Percentiles rank a stretch among this genome's conserved stretches.
These are phyloP conservation scores for Colletotrichum sp. DNA, from an alignment of 2,329 filamentous ascomycete genomes.

Conservation along the genomic window DNA sequence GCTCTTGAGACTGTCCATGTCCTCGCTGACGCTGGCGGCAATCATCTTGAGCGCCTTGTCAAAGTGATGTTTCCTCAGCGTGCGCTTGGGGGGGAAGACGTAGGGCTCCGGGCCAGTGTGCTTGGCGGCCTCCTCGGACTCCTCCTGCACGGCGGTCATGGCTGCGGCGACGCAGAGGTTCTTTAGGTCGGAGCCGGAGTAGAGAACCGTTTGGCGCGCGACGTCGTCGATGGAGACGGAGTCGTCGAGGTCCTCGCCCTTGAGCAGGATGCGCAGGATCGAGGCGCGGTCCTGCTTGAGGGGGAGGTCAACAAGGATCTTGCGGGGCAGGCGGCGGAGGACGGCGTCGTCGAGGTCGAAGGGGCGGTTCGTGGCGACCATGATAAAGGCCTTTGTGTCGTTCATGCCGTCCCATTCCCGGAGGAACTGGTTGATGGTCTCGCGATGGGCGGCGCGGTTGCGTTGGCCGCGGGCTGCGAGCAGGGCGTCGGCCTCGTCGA, in stretches of 20 bases:
- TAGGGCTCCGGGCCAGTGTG: slow-evolving; percentile 49
- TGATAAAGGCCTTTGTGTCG: slow-evolving; percentile 87
- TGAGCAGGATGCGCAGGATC: slow-evolving; percentile 75
- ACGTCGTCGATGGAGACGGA: slow-evolving; percentile 67
- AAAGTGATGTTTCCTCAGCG: slow-evolving; percentile 75
- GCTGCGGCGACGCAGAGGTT: slow-evolving; percentile 82
- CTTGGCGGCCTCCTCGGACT: slow-evolving; percentile 51
- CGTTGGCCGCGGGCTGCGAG: slow-evolving; percentile 77
- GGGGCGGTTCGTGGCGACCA: slow-evolving; percentile 95
- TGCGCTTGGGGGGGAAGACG: slow-evolving; percentile 72
- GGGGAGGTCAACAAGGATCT: slow-evolving; percentile 77
- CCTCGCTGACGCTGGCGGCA: slow-evolving; percentile 88
- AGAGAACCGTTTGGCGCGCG: slow-evolving; percentile 73
- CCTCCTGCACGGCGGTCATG: slow-evolving; percentile 79
- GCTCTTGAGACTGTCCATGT: slow-evolving; percentile 84
- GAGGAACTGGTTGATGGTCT: slow-evolving; percentile 95
- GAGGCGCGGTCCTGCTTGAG: slow-evolving; percentile 68
- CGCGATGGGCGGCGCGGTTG: slow-evolving; percentile 76
- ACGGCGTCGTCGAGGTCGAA: slow-evolving; percentile 94
- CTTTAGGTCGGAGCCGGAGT: slow-evolving; percentile 85
- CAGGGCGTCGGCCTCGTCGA: slow-evolving; percentile 95
- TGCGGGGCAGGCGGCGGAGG: slow-evolving; percentile 74
- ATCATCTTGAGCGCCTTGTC: slow-evolving; percentile 87
- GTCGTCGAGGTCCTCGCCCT: slow-evolving; percentile 66
- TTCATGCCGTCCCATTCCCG: slow-evolving; percentile 95